Conservation (phyloP, 495 filamentous ascomycete species). For the Talaromyces borbonicus region DNA sequence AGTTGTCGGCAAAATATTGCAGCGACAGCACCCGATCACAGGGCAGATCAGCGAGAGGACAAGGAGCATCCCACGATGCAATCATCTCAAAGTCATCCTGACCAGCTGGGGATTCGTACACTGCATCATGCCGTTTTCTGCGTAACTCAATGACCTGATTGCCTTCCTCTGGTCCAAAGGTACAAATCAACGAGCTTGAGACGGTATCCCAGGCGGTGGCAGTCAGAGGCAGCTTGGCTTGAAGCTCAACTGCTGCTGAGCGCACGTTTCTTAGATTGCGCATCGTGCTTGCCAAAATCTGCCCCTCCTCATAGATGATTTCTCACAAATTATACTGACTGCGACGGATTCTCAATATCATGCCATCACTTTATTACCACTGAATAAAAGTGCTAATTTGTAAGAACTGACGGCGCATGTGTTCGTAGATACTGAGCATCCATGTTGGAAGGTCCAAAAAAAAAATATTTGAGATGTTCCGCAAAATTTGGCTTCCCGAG, state of each 20-base stretch:
- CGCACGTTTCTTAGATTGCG: conserved; percentile 68
- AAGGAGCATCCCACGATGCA: conserved; percentile 79
- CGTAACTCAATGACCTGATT: conserved; percentile 56
- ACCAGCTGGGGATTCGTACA: conserved; percentile 25
- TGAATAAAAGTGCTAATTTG: not conserved
- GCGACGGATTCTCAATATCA: not conserved
- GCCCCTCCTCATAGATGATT: conserved; percentile 31
- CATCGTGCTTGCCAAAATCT: conserved; percentile 43
- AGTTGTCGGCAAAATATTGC: conserved; percentile 74
- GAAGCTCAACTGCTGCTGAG: conserved; percentile 47
- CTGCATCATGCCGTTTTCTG: conserved; percentile 29
- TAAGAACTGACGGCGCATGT: not conserved
- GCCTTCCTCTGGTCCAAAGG: conserved; percentile 59
- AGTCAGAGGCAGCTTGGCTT: conserved; percentile 48
- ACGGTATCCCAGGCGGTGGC: conserved; percentile 69
- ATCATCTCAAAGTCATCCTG: conserved; percentile 42
- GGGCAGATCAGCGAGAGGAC: conserved; percentile 54
- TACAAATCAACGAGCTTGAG: conserved; percentile 60
- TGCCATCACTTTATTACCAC: not conserved
- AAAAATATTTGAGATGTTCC: not conserved
- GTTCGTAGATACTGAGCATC: no score
- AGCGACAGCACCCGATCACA: conserved; percentile 65
- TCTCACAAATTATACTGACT: not conserved
- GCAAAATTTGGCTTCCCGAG: conserved; percentile 38
- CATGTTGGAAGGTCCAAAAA: conserved; percentile 5